These are phyloP conservation scores for Cryphonectria carpinicola DNA, from an alignment of 2,329 filamentous ascomycete species.

Conservation along the genomic window DNA sequence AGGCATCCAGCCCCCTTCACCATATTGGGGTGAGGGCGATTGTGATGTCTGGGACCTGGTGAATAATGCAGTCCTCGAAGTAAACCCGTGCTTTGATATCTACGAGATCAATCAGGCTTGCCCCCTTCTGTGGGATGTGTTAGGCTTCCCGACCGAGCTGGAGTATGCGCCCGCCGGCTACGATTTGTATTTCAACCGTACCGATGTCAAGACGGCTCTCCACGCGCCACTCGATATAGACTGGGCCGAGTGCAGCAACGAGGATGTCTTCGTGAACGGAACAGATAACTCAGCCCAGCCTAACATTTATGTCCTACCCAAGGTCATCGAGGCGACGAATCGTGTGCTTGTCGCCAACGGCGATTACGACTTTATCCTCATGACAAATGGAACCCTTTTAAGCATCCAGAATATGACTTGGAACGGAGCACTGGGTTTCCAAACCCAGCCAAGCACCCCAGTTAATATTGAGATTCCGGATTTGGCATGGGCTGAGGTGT, in stretches of 20 bases:
- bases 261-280: conserved; percentile 12
- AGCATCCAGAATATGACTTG: conserved; percentile 24
- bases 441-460: conserved; percentile 19
- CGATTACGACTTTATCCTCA: conserved; percentile 19
- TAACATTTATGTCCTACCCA: conserved; percentile 5
- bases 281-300: conserved; percentile 12
- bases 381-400: conserved; percentile 18
- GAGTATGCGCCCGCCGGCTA: conserved; percentile 18
- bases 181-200: conserved; percentile 20
- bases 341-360: conserved; percentile 17
- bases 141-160: conserved; percentile 13
- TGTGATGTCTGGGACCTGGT: conserved; percentile 23
- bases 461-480: conserved; percentile 16
- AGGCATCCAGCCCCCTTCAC: conserved; percentile 14
- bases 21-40: conserved; percentile 12
- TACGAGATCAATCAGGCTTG: conserved; percentile 71
- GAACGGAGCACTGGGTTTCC: conserved; percentile 21
- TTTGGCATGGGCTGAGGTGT: conserved; percentile 5
- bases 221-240: conserved; percentile 12
- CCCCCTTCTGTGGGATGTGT: conserved; percentile 59
- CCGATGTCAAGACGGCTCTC: conserved; percentile 19
- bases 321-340: conserved; percentile 15
- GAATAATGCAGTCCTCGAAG: conserved; percentile 40
- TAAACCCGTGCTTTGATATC: conserved; percentile 74
- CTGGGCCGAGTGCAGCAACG: conserved; percentile 14